Conservation (phyloP, 306 rosid genomes). For the Vigna reflexopilosa region DNA sequence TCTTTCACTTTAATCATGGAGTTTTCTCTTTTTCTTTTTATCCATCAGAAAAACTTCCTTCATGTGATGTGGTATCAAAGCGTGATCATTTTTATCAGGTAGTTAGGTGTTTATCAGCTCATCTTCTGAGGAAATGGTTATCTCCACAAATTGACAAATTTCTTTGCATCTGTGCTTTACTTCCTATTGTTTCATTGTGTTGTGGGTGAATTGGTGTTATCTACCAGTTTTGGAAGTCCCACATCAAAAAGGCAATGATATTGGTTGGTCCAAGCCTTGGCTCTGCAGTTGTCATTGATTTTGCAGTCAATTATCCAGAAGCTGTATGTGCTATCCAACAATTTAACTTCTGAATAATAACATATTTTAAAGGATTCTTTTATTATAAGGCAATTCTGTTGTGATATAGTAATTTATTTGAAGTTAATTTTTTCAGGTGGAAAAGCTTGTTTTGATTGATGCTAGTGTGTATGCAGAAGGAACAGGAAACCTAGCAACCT, state of each 20-base stretch:
- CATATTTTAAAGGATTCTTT: neutral
- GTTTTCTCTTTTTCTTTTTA: conserved; percentile 6
- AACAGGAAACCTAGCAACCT: conserved; percentile 62
- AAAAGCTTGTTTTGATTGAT: conserved; percentile 78
- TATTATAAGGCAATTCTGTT: neutral
- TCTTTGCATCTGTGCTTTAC: neutral
- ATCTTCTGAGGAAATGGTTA: conserved; percentile 18
- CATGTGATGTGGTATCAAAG: conserved; percentile 68
- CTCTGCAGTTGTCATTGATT: conserved; percentile 88
- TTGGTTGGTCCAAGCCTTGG: conserved; percentile 92
- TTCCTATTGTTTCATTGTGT: conserved; percentile 9
- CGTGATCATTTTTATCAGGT: conserved; percentile 81
- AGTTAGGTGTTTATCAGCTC: conserved; percentile 1
- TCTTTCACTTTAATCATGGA: conserved; percentile 13
- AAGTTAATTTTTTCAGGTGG: conserved; percentile 64
- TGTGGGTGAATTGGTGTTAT: conserved; percentile 23
- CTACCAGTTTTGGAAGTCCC: conserved; percentile 79
- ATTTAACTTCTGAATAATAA: conserved; percentile 5
- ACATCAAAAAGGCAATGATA: conserved; percentile 73
- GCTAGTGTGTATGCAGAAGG: conserved; percentile 88
- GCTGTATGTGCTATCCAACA: conserved; percentile 61
- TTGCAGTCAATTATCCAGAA: conserved; percentile 76
- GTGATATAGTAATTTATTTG: conserved; percentile 23
- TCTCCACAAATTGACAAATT: conserved; percentile 1
- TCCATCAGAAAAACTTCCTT: conserved; percentile 65